A percentile compares a stretch with the other conserved stretches of the same genome.
phyloP scores from a whole-genome alignment of 495 filamentous ascomycete genomes.

The Lasiosphaeria ovina region DNA sequence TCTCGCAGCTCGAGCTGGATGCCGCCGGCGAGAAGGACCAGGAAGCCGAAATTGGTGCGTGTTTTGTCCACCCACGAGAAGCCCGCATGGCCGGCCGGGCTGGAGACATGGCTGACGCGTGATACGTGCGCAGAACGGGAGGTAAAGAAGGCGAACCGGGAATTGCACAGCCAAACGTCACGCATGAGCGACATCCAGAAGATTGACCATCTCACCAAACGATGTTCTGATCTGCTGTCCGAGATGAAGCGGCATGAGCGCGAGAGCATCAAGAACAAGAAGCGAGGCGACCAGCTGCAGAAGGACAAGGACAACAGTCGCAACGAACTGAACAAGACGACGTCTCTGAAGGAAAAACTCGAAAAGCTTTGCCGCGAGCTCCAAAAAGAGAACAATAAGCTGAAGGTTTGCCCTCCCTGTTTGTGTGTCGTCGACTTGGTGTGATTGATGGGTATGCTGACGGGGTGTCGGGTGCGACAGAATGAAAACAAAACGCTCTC shows the following conservation, averaged over 20 bases:
- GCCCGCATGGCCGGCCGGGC: not conserved
- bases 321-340: slow-evolving; percentile 82
- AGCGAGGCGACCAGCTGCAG: slow-evolving; percentile 88
- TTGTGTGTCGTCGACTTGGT: not conserved
- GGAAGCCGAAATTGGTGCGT: slow-evolving; percentile 94
- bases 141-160: slow-evolving; percentile 91
- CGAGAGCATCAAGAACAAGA: slow-evolving; percentile 92
- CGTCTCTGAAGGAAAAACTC: slow-evolving; percentile 85
- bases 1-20: slow-evolving; percentile 92
- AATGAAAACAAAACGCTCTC: slow-evolving; percentile 87
- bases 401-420: slow-evolving; percentile 65
- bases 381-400: slow-evolving; percentile 92
- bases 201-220: slow-evolving; percentile 84
- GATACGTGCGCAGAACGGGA: slow-evolving; percentile 47
- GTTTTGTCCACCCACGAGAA: slow-evolving; percentile 4
- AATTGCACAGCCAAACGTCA: slow-evolving; percentile 75
- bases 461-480: slow-evolving; percentile 44
- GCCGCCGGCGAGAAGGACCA: slow-evolving; percentile 92
- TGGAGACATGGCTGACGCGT: slow-evolving; percentile 19
- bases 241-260: slow-evolving; percentile 95
- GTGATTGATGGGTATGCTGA: slow-evolving; percentile 30
- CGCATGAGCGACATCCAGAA: slow-evolving; percentile 71
- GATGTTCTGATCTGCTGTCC: slow-evolving; percentile 83
- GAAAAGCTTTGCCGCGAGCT: slow-evolving; percentile 92
- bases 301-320: slow-evolving; percentile 92